These are phyloP conservation scores for Trichoderma citrinoviride DNA, from an alignment of 2,329 filamentous ascomycete species.

Conservation along the genomic window DNA sequence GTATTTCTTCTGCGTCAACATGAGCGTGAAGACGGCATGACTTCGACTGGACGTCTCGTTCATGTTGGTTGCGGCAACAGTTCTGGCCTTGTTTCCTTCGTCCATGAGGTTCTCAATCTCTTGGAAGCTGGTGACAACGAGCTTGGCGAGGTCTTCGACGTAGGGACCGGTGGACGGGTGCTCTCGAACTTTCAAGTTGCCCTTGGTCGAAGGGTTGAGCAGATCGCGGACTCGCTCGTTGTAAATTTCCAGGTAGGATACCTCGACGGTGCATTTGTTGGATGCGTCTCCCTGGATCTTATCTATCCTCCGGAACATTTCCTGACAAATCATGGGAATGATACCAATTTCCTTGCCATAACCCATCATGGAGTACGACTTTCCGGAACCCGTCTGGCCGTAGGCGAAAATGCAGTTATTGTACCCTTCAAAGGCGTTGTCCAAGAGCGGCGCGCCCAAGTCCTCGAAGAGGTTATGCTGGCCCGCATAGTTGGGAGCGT, in stretches of 20 bases:
- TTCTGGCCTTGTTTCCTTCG: constrained; percentile 97
- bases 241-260: constrained; percentile 98
- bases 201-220: constrained; percentile 91
- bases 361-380: constrained; percentile 99
- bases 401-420: constrained; percentile 99
- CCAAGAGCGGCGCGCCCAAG: constrained; percentile 82
- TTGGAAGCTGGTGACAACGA: constrained; percentile 87
- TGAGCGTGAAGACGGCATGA: constrained; percentile 96
- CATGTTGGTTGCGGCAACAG: constrained; percentile 98
- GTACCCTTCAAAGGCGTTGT: constrained; percentile 98
- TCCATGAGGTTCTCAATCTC: constrained; percentile 99
- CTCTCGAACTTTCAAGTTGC: constrained; percentile 94
- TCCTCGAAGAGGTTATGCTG: constrained; percentile 88
- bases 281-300: constrained; percentile 69
- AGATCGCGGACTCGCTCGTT: constrained; percentile 96
- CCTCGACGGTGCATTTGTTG: constrained; percentile 87
- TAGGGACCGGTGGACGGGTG: constrained; percentile 97
- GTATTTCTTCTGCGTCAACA: constrained; percentile 87
- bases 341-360: constrained; percentile 95
- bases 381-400: constrained; percentile 95
- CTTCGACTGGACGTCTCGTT: constrained; percentile 98
- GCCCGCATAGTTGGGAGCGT: constrained; percentile 77
- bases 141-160: constrained; percentile 93
- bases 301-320: constrained; percentile 90
- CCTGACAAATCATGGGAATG: constrained; percentile 93